A percentile compares a stretch with the other conserved stretches of the same genome.
Evolutionary conservation across 1,284 basidiomycete genomes (phyloP).

Genomic region (Xanthoconium separans): DNA sequence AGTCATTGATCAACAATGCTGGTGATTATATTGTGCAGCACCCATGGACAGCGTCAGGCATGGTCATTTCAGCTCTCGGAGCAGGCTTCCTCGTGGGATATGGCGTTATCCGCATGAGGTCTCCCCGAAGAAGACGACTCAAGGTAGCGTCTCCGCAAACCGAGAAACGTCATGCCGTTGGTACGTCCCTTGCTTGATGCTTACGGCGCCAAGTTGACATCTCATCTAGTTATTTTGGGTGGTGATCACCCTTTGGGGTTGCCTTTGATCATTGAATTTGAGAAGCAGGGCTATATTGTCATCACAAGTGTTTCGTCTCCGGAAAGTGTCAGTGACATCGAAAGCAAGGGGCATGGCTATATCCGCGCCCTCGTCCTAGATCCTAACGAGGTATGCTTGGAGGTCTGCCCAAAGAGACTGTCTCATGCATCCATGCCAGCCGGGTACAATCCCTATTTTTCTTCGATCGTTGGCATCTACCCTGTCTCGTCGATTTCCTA

Average conservation of each 20-base stretch:
- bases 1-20: conserved; percentile 45
- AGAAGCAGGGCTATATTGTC: conserved; percentile 76
- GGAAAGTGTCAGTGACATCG: conserved; percentile 60
- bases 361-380: conserved; percentile 78
- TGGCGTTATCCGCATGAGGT: conserved; percentile 27
- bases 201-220: conserved; percentile 10
- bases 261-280: conserved; percentile 69
- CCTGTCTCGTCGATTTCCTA: conserved; percentile 78
- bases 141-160: conserved; percentile 33
- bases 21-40: conserved; percentile 53
- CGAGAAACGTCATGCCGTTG: conserved; percentile 68
- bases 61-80: conserved; percentile 56
- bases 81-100: conserved; percentile 61
- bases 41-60: conserved; percentile 55
- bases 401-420: not conserved
- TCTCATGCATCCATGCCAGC: conserved; percentile 39
- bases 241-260: conserved; percentile 70
- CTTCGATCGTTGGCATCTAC: conserved; percentile 75
- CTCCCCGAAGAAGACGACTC: conserved; percentile 35
- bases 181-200: conserved; percentile 42
- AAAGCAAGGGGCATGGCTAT: conserved; percentile 66
- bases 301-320: conserved; percentile 71
- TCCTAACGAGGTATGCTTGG: conserved; percentile 56
- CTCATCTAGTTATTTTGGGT: conserved; percentile 67
- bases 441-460: conserved; percentile 68